Evolutionary conservation across 2,329 filamentous ascomycete species (phyloP), one percentile per base, ranked within the genome.

Genomic region (Lachnellula subtilissima): DNA sequence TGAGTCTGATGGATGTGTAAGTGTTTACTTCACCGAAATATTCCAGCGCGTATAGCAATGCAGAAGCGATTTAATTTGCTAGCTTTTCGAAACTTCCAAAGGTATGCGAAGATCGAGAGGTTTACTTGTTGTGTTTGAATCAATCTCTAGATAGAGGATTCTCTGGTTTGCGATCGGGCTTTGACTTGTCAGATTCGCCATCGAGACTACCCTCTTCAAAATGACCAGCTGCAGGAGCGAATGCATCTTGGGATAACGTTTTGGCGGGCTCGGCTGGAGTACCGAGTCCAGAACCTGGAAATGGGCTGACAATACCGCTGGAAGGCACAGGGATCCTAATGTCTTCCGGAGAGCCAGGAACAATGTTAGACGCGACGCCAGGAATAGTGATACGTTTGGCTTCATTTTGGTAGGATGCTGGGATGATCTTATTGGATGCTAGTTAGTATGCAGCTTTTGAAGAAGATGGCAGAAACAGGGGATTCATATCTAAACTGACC

Each of bases 371-470:
- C 12, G 82, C 78, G 56, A 89, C 76, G 55, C 77, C 78, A 3
- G 89, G 88, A 60, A 99, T 96, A 65, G 88, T 86, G 66, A 99
- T 91, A 56, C 91, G 86, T 71, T 90, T 94, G 19, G 93, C 90
- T 72, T 94, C 88, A 69, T 99, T 99, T 75, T 97, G 94, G 74
- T 99, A 99, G 35, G 91, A 93, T 17, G 93, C 92, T 3, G 94
- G 95, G 57, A 97, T 95, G 70, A 99, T 97, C 84, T 71, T 40
- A 46, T 5, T 2, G 11, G 43, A 59, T 51, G 25, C 59, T 39
- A 58, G 54, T 37, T 4, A 19, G 14, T n/a, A 22, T 32, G 3
- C 36, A 35, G 17, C 23, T 4, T 39, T n/a, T 9, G 17, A 49
- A 35, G 25, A 46, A 32, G 19, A 12, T 25, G 15, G 8, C 14